Conservation (phyloP, 129 eudicot species). For the Chrysanthemum seticuspe region DNA sequence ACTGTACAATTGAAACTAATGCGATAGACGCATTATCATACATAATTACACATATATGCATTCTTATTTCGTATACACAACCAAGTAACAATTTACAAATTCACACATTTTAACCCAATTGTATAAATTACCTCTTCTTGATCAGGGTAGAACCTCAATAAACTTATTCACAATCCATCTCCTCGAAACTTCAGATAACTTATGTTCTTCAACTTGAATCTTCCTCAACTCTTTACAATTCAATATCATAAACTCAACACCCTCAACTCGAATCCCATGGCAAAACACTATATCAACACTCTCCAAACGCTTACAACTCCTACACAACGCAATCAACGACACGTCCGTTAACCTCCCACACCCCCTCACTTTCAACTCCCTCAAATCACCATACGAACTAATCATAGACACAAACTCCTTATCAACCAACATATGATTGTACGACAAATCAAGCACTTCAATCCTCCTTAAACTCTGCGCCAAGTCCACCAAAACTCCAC, state of each 20-base stretch:
- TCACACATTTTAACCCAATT: neutral
- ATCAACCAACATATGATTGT: conserved; percentile 57
- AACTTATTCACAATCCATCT: conserved; percentile 35
- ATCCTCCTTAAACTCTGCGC: conserved; percentile 56
- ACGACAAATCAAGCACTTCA: conserved; percentile 56
- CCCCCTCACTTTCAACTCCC: conserved; percentile 59
- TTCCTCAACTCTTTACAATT: conserved; percentile 39
- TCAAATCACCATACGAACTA: conserved; percentile 42
- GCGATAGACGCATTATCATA: neutral
- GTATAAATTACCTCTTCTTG: conserved; percentile 11
- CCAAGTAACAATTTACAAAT: conserved; percentile 24
- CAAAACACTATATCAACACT: conserved; percentile 54
- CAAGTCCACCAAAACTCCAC: conserved; percentile 53
- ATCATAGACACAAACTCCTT: conserved; percentile 64
- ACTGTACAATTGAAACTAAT: conserved; percentile 3
- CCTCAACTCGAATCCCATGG: conserved; percentile 43
- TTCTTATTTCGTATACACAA: conserved; percentile 13
- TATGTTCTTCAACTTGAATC: conserved; percentile 54
- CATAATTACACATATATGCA: conserved; percentile 16
- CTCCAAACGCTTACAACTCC: conserved; percentile 60
- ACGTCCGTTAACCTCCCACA: conserved; percentile 44
- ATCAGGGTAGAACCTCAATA: conserved; percentile 35
- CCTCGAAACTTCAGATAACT: conserved; percentile 51
- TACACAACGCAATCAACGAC: conserved; percentile 40
- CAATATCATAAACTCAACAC: conserved; percentile 49